These are phyloP conservation scores for Cordyceps farinosa DNA, from an alignment of 2,329 filamentous ascomycete species.

Conservation along the genomic window DNA sequence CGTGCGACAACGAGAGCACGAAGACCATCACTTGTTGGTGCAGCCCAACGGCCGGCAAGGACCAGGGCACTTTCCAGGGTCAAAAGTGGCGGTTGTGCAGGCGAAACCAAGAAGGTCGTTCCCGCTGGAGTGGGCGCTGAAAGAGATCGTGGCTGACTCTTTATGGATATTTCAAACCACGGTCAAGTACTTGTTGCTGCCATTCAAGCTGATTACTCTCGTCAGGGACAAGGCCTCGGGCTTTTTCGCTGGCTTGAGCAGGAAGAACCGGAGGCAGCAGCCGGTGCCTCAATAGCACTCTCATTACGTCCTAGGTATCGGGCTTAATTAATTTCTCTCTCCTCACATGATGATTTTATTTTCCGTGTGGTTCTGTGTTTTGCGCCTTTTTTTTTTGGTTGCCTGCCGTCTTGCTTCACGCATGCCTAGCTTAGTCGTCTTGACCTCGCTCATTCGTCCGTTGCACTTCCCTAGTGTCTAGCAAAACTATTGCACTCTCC, in stretches of 20 bases:
- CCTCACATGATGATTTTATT: not conserved
- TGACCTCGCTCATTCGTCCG: too few relatives aligned
- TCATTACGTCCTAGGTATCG: not conserved
- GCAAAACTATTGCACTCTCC: too few relatives aligned
- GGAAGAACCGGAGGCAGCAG: not conserved
- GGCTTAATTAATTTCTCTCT: not conserved
- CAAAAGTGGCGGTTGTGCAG: slow-evolving; percentile 24
- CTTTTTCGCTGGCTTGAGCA: not conserved
- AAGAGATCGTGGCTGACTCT: slow-evolving; percentile 10
- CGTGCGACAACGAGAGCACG: slow-evolving; percentile 26
- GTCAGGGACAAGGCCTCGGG: not conserved
- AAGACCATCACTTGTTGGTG: slow-evolving; percentile 27
- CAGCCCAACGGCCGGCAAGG: slow-evolving; percentile 25
- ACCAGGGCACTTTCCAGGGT: slow-evolving; percentile 27
- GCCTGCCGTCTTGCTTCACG: too few relatives aligned
- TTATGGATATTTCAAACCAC: slow-evolving; percentile 8
- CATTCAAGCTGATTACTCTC: not conserved
- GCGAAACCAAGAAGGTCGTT: slow-evolving; percentile 22
- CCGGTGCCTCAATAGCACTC: not conserved
- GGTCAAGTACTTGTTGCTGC: not conserved
- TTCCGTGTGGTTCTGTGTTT: not conserved
- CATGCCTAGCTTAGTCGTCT: too few relatives aligned
- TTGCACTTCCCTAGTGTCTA: too few relatives aligned
- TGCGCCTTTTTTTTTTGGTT: too few relatives aligned
- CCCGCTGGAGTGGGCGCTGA: slow-evolving; percentile 23